Conservation (phyloP, 1,139 yeast species). For the Suhomyces wounanorum region DNA sequence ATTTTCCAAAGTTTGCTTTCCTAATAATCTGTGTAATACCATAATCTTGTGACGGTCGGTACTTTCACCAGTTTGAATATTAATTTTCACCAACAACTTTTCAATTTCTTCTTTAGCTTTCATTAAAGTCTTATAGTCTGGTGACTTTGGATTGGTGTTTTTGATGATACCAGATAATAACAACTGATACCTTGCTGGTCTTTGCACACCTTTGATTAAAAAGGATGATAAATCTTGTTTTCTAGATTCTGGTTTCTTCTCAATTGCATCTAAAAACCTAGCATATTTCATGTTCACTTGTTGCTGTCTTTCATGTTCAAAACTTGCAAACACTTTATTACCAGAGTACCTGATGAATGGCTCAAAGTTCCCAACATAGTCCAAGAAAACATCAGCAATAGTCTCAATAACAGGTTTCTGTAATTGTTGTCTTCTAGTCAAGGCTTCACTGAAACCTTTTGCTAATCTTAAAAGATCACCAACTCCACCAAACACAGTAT, state of each 20-base stretch:
- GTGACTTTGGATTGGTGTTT: conserved; percentile 70
- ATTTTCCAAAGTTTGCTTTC: conserved; percentile 78
- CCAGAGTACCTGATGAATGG: conserved; percentile 94
- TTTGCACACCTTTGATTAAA: conserved; percentile 90
- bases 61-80: conserved; percentile 90
- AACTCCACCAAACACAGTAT: conserved; percentile 90
- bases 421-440: conserved; percentile 84
- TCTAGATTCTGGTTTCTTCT: conserved; percentile 83
- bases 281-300: conserved; percentile 88
- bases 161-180: conserved; percentile 82
- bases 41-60: conserved; percentile 90
- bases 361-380: conserved; percentile 82
- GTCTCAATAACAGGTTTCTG: conserved; percentile 80
- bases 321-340: conserved; percentile 93
- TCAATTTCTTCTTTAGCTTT: conserved; percentile 78
- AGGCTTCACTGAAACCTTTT: conserved; percentile 81
- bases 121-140: conserved; percentile 71
- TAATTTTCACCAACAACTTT: conserved; percentile 76
- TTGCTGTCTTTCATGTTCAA: conserved; percentile 93
- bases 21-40: conserved; percentile 74
- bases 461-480: conserved; percentile 85
- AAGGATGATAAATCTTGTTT: conserved; percentile 92
- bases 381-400: conserved; percentile 84
- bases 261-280: conserved; percentile 88
- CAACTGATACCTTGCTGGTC: conserved; percentile 93